Evolutionary conservation across 106 monocot species (phyloP), one percentile per base, ranked within the genome.

Genomic region (Dendrobium huoshanense): DNA sequence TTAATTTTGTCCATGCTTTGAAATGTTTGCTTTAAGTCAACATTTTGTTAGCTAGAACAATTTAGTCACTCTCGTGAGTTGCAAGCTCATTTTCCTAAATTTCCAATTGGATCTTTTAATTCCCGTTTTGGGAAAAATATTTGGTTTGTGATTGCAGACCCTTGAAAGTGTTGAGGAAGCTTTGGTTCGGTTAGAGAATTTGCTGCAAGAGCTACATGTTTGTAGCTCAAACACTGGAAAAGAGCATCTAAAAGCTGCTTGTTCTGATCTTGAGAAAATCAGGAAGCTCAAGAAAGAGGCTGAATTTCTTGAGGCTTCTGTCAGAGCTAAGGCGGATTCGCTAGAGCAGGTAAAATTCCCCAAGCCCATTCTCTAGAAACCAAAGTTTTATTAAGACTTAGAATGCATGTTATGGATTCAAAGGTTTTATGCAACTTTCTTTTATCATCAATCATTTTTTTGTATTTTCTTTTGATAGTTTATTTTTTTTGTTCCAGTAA

Each of bases 221-320:
- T 91, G 91, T 29, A 93, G 84, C 85, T 91, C 99, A 41, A 87
- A 83, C 61, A 29, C 81, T 70, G 93, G 91, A 77, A 99, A 90
- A 83, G 95, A 99, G 74, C 89, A 99, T 81, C 82, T 99, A 73
- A 81, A 93, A 82, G 99, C 99, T 80, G 99, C 99, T 40, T 99
- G 99, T 86, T 99, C 95, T 78, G 95, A 99, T 56, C 91, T 99
- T 61, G 95, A 99, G 84, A 93, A 82, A 76, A 88, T 99, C 78
- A 89, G 99, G 72, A 99, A 91, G 80, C 91, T 99, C 76, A 99
- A 99, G 79, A 99, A 95, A 80, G 95, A 99, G 83, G 93, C 95
- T 86, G 99, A 99, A 83, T 99, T 99, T 93, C 93, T 99, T 47
- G 99, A 99, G 78, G 99, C 90, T 73, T 95, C 99, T 55, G 93